Evolutionary conservation across 1,139 yeast species (phyloP), one percentile per base, ranked within the genome.

Genomic region (Wickerhamiella infanticola): DNA sequence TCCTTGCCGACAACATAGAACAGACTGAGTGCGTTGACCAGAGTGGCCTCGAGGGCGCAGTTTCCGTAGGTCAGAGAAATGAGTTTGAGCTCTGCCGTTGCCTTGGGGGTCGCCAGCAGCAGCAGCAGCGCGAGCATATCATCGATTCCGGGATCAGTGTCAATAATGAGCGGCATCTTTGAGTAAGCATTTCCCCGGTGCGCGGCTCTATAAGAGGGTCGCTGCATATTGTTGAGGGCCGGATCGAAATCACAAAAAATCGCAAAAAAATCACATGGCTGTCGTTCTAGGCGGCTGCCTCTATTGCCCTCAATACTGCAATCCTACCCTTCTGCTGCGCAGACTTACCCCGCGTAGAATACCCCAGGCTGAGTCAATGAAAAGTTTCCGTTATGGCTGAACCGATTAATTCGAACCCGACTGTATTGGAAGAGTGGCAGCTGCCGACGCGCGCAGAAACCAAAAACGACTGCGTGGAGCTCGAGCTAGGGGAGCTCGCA

Each of bases 341-440:
- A 18, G 18, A 2, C 18, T 18, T 18, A 1, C 18, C 18, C 35
- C 8, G 35, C 35, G 35, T 11, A 31, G 35, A 31, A 31, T 31
- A 31, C 11, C 8, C 11, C 35, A 8, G 8, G 11, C 11, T 31
- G 13, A 35, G 7, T 18, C 7, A 13, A 7, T 38, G 8, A 38
- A 24, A 24, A 38, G 7, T 11, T 38, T 26, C 13, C 18, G 18
- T 18, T 18, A 74, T 74, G 79, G 63, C 76, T 26, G 95, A 85
- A 48, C 85, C 84, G 40, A 80, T 88, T 51, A 90, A 90, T 63
- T 95, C 95, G 29, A 86, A 86, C 62, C 98, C 98, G 13, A 79
- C 81, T 35, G 78, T 90, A 42, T 66, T 86, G 45, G 95, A 86
- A 55, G 75, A 75, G 24, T 73, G 81, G 27, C 74, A 75, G 50